phyloP scores from a whole-genome alignment of 73 alveolate genomes.

The Paramecium sonneborni region DNA sequence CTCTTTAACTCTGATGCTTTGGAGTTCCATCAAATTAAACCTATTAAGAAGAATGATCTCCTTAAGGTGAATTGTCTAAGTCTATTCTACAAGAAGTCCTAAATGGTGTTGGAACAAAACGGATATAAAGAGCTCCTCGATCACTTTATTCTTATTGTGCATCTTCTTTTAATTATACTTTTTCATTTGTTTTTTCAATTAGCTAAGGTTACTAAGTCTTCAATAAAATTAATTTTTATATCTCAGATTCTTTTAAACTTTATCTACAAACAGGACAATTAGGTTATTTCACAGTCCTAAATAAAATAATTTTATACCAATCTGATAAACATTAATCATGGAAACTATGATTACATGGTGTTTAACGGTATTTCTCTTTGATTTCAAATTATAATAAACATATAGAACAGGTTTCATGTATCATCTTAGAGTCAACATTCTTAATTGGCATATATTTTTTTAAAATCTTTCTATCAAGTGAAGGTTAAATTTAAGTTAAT shows the following conservation, averaged over 20 bases:
- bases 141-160: background rate
- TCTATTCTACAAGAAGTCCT: background rate
- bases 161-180: background rate
- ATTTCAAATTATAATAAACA: background rate
- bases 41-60: background rate
- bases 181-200: background rate
- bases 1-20: too few species aligned
- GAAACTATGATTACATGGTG: background rate
- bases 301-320: background rate
- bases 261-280: slow-evolving; percentile 4
- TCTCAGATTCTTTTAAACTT: background rate
- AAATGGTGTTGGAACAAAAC: background rate
- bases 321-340: slow-evolving; percentile 15
- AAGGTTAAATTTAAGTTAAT: background rate
- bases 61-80: background rate
- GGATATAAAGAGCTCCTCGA: background rate
- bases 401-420: background rate
- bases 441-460: background rate
- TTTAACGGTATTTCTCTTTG: background rate
- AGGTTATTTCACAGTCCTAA: background rate
- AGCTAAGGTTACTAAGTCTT: background rate
- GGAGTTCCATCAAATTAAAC: too few species aligned
- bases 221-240: background rate
- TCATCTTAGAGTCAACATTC: background rate
- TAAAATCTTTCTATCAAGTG: background rate